Evolutionary conservation across 2,329 filamentous ascomycete species (phyloP).

Genomic region (Verticillium nonalfalfae): DNA sequence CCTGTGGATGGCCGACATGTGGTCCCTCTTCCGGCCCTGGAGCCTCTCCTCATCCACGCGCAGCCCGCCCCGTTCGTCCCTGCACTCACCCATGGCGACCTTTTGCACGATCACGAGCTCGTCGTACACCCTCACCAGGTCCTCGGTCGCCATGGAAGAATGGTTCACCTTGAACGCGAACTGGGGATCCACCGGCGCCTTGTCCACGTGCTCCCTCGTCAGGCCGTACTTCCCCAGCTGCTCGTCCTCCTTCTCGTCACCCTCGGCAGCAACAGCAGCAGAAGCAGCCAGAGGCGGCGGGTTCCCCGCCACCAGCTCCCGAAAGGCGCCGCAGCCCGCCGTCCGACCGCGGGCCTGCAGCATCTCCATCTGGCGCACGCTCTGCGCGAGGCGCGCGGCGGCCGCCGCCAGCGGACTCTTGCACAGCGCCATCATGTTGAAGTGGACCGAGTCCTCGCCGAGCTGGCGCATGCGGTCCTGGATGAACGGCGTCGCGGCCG

Average conservation of each 20-base stretch:
- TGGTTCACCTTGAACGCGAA: slow-evolving; percentile 4
- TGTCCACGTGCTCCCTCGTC: slow-evolving; percentile 15
- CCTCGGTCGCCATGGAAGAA: slow-evolving; percentile 6
- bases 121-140: slow-evolving; percentile 27
- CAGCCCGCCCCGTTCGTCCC: slow-evolving; percentile 37
- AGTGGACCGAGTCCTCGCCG: slow-evolving; percentile 60
- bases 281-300: slow-evolving; percentile 12
- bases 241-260: background rate
- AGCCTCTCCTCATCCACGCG: slow-evolving; percentile 46
- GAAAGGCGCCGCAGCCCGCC: slow-evolving; percentile 6
- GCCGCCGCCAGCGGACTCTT: slow-evolving; percentile 53
- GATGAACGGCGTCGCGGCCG: slow-evolving; percentile 58
- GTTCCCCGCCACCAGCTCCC: slow-evolving; percentile 1
- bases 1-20: slow-evolving; percentile 59
- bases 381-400: slow-evolving; percentile 36
- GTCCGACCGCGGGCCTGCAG: slow-evolving; percentile 29
- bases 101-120: slow-evolving; percentile 33
- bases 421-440: slow-evolving; percentile 71
- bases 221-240: slow-evolving; percentile 24
- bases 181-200: slow-evolving; percentile 8
- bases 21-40: slow-evolving; percentile 56
- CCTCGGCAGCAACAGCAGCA: slow-evolving; percentile 8
- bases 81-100: slow-evolving; percentile 35
- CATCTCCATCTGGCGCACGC: slow-evolving; percentile 29
- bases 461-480: slow-evolving; percentile 61